Evolutionary conservation across 345 rosid genomes (phyloP).

Genomic region (Bruguiera gymnorhiza): DNA sequence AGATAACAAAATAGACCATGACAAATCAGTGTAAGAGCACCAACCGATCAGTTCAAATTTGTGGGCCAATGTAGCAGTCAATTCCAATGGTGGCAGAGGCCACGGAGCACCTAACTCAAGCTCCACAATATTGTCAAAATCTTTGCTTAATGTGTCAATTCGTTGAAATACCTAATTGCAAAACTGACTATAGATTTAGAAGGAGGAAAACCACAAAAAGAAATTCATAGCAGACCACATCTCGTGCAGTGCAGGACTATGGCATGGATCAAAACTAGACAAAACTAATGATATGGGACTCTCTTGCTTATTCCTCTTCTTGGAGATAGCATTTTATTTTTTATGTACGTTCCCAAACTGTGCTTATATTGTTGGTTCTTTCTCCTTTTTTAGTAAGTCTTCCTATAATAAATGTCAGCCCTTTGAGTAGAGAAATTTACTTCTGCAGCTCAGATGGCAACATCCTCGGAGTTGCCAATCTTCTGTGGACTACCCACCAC

Average conservation of each 20-base stretch:
- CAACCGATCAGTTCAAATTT: conserved; percentile 80
- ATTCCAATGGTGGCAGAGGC: conserved; percentile 74
- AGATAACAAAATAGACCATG: background rate
- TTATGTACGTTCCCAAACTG: too few relatives aligned
- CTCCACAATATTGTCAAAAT: conserved; percentile 85
- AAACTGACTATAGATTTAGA: background rate
- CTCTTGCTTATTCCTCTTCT: too few relatives aligned
- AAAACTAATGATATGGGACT: too few relatives aligned
- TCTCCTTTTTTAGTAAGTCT: background rate
- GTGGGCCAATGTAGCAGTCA: conserved; percentile 84
- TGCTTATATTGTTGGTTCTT: too few relatives aligned
- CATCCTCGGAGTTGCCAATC: background rate
- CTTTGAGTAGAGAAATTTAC: background rate
- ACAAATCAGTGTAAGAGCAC: background rate
- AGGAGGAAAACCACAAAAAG: background rate
- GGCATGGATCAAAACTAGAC: too few relatives aligned
- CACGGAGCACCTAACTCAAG: conserved; percentile 87
- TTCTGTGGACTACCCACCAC: background rate
- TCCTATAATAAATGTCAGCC: too few relatives aligned
- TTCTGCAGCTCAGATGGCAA: background rate
- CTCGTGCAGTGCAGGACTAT: background rate
- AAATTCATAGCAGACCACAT: background rate
- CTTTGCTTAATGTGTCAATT: conserved; percentile 76
- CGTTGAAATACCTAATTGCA: conserved; percentile 75
- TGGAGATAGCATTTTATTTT: too few relatives aligned